Evolutionary conservation across 2,329 filamentous ascomycete genomes (phyloP).

Genomic region (Epichloe uncinata): DNA sequence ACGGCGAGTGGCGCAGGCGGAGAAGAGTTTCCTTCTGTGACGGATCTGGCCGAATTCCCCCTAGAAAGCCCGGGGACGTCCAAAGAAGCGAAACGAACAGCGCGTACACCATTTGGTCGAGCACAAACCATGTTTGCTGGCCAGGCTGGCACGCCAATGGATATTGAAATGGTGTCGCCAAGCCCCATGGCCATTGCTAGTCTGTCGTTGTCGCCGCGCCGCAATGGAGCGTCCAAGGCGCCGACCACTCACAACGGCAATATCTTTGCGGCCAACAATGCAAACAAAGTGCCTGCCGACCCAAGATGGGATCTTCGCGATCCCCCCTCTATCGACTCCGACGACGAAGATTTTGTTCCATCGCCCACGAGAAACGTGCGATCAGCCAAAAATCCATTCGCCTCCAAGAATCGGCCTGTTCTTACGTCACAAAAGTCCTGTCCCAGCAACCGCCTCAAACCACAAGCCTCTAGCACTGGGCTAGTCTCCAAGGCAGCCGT

Average conservation of each 20-base stretch:
- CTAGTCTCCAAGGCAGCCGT: conserved; percentile 19
- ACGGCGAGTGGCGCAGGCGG: conserved; percentile 37
- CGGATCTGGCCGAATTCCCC: conserved; percentile 72
- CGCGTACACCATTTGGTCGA: conserved; percentile 61
- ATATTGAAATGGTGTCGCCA: conserved; percentile 83
- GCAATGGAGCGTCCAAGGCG: conserved; percentile 48
- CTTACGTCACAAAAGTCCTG: conserved; percentile 56
- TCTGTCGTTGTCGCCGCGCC: conserved; percentile 63
- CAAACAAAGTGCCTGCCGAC: conserved; percentile 33
- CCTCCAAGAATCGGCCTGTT: conserved; percentile 42
- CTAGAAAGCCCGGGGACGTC: conserved; percentile 53
- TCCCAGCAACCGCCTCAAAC: conserved; percentile 46
- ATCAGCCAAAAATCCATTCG: conserved; percentile 63
- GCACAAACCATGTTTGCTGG: conserved; percentile 78
- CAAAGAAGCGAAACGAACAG: conserved; percentile 38
- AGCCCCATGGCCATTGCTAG: conserved; percentile 71
- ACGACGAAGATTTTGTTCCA: conserved; percentile 51
- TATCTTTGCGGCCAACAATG: conserved; percentile 57
- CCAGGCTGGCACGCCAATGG: conserved; percentile 62
- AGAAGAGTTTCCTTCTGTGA: conserved; percentile 56
- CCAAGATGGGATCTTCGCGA: conserved; percentile 33
- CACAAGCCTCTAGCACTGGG: conserved; percentile 31
- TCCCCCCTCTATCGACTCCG: conserved; percentile 35
- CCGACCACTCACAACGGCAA: conserved; percentile 44
- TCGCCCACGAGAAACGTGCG: conserved; percentile 53